Base-by-base conservation (phyloP, 78 protist species). In the Cavenderia fasciculata region DNA sequence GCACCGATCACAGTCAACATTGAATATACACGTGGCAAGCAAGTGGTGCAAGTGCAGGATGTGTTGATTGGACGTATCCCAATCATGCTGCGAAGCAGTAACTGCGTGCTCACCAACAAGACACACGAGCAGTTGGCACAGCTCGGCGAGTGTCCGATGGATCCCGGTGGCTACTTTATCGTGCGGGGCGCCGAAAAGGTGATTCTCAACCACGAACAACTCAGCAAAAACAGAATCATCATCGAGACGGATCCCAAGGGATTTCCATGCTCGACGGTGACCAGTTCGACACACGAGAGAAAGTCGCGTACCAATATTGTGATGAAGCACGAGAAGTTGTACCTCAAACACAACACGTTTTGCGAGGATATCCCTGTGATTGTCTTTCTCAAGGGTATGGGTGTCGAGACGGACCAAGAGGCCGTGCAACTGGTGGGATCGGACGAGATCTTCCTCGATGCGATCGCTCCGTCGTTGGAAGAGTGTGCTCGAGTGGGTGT, bases 191-290 rank as follows among this genome's bases (percentile, higher is more conserved):
- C 74, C 11, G 99, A 99, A 51, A 96, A 96, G 72, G 99, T 97
- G 1, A 86, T 96, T 11, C 84, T 99, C 19, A 98, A 98, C 40
- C 99, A 99, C 87, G 99, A 99, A 87, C 99, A 99, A 78, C 95
- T 98, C 18, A 92, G 97, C 59, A 98, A 97, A 90, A 97, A 97
- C 73, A 91, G 99, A 1, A 95, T 99, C 76, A 97, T 99, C 66
- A 74, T 98, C 18, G 99, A 97, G 41, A 19, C 59, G 1, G 98
- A 96, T 90, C 0, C 33, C 31, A 95, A 96, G 74, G 98, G 97
- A 4, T 34, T 51, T 0, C 68, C 73, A 23, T 7, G 49, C 3
- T 96, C 98, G 11, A 36, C 85, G 0, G 96, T 94, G 59, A 93
- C 95, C 18, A 23, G 63, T 36, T 95, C 98, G 11, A 97, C 99